Evolutionary conservation across 2,329 filamentous ascomycete species (phyloP).

Genomic region (Apiospora hydei): DNA sequence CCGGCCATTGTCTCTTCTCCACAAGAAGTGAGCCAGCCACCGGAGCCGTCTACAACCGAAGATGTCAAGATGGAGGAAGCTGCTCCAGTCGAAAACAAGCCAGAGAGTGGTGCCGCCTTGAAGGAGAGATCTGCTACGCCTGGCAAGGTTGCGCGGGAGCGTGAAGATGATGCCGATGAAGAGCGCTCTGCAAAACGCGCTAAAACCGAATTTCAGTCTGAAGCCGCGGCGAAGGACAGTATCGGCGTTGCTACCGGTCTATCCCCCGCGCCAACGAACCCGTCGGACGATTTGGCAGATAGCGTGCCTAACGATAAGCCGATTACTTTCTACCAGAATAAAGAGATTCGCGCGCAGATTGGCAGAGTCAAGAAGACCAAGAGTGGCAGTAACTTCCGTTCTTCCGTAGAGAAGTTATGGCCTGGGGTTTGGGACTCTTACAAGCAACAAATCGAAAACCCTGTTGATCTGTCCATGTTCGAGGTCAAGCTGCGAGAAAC

Average conservation of each 20-base stretch:
- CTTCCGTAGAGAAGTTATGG: conserved; percentile 79
- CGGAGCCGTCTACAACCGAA: conserved; percentile 37
- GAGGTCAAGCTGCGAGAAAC: conserved; percentile 79
- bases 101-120: conserved; percentile 37
- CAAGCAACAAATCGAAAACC: conserved; percentile 71
- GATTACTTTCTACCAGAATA: conserved; percentile 50
- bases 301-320: conserved; percentile 51
- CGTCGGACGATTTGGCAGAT: conserved; percentile 37
- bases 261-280: conserved; percentile 29
- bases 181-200: conserved; percentile 82
- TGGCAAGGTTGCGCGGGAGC: conserved; percentile 72
- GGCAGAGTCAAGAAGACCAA: conserved; percentile 87
- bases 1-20: conserved; percentile 38
- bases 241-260: conserved; percentile 35
- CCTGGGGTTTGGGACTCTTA: conserved; percentile 79
- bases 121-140: conserved; percentile 36
- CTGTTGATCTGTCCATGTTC: conserved; percentile 85
- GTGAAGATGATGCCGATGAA: conserved; percentile 74
- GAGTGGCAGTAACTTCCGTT: conserved; percentile 76
- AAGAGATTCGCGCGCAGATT: conserved; percentile 62
- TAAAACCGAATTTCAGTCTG: conserved; percentile 67
- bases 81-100: neutral
- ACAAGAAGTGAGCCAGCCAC: conserved; percentile 41
- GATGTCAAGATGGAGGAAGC: conserved; percentile 6
- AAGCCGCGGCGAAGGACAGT: conserved; percentile 34